These are phyloP conservation scores for Ophiostoma australiae DNA, from an alignment of 2,329 filamentous ascomycete genomes.

Conservation along the genomic window DNA sequence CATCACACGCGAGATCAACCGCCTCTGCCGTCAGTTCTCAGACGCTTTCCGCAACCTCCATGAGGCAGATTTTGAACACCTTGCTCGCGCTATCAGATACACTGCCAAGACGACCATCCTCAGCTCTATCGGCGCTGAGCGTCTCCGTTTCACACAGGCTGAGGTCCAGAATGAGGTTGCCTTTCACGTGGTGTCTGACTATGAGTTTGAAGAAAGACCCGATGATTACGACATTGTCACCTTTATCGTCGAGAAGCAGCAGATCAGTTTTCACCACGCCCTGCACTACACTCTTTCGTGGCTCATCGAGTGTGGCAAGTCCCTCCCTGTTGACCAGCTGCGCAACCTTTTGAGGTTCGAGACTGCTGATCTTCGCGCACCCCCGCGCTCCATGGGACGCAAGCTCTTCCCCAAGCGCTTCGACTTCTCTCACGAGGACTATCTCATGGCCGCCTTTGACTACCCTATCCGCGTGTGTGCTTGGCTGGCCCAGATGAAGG, in stretches of 20 bases:
- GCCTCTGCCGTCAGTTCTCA: constrained; percentile 80
- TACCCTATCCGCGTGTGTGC: constrained; percentile 89
- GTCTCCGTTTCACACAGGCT: constrained; percentile 73
- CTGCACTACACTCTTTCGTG: constrained; percentile 95
- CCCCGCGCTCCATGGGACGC: constrained; percentile 57
- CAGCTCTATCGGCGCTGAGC: constrained; percentile 84
- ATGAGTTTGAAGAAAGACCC: constrained; percentile 66
- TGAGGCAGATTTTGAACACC: constrained; percentile 58
- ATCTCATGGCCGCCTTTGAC: constrained; percentile 83
- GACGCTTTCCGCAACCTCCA: constrained; percentile 73
- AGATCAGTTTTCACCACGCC: constrained; percentile 95
- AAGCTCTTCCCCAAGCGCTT: constrained; percentile 39
- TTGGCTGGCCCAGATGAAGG: constrained; percentile 97
- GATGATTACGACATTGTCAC: constrained; percentile 66
- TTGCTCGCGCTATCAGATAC: constrained; percentile 67
- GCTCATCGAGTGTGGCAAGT: constrained; percentile 84
- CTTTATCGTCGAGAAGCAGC: constrained; percentile 81
- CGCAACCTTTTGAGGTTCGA: constrained; percentile 66
- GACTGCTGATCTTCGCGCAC: constrained; percentile 62
- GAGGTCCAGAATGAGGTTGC: constrained; percentile 82
- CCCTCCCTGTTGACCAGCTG: constrained; percentile 63
- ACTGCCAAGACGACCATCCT: constrained; percentile 80
- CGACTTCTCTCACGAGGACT: constrained; percentile 58
- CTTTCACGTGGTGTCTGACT: constrained; percentile 73
- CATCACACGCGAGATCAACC: constrained; percentile 91